Conservation (phyloP, 805 yeast species). For the Lipomyces chichibuensis region DNA sequence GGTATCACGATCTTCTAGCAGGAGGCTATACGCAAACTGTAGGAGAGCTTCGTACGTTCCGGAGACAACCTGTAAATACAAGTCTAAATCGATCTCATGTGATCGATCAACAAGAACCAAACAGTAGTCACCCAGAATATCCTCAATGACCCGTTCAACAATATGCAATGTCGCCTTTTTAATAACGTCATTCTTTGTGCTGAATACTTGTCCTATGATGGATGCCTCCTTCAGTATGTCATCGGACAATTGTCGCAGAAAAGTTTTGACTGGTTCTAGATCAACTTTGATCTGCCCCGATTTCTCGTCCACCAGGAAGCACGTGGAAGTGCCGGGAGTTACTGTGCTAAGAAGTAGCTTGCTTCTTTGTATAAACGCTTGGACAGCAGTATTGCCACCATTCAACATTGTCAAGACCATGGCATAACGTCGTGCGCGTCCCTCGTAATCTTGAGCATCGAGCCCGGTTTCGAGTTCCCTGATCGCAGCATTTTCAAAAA, state of each 20-base stretch:
- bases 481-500: constrained; percentile 71
- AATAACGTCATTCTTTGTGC: constrained; percentile 49
- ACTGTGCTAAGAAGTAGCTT: constrained; percentile 28
- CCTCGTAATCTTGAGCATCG: constrained; percentile 51
- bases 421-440: constrained; percentile 45
- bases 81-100: constrained; percentile 18
- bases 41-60: constrained; percentile 40
- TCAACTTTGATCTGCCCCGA: constrained; percentile 31
- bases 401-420: constrained; percentile 43
- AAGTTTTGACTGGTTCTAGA: constrained; percentile 26
- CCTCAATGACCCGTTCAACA: constrained; percentile 51
- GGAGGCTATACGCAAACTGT: constrained; percentile 31
- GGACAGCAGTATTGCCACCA: constrained; percentile 44
- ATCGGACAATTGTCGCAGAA: constrained; percentile 42
- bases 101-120: constrained; percentile 37
- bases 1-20: constrained; percentile 37
- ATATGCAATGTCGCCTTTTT: constrained; percentile 48
- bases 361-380: constrained; percentile 38
- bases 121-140: constrained; percentile 39
- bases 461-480: constrained; percentile 66
- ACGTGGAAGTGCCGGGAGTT: constrained; percentile 18
- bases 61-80: constrained; percentile 49
- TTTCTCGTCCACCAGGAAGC: constrained; percentile 21
- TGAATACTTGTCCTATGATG: constrained; percentile 52
- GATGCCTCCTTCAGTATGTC: constrained; percentile 48